These are phyloP conservation scores for Allium sativum DNA, from an alignment of 106 monocot species.

Conservation along the genomic window DNA sequence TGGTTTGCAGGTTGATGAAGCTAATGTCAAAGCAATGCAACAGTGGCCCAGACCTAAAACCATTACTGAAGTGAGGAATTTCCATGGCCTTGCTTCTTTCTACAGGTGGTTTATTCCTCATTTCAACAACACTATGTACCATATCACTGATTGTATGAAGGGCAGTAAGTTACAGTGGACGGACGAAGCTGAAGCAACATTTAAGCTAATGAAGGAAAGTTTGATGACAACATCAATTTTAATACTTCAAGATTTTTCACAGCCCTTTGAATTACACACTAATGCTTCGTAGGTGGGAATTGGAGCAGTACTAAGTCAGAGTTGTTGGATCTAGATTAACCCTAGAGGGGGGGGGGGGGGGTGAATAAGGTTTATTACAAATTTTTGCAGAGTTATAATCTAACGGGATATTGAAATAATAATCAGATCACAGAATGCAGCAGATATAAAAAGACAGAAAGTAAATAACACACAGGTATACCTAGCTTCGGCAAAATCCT, in stretches of 20 bases:
- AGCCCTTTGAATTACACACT: neutral
- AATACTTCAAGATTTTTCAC: neutral
- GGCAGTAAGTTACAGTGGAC: neutral
- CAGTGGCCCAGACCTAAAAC: neutral
- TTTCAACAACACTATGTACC: neutral
- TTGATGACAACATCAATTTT: neutral
- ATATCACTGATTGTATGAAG: conserved; percentile 2
- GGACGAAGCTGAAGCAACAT: too few species aligned
- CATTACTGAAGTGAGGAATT: neutral
- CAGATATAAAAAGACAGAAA: too few species aligned
- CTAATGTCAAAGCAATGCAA: neutral
- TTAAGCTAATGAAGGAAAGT: neutral
- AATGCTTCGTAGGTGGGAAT: neutral
- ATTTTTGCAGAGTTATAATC: too few species aligned
- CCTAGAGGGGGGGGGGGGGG: too few species aligned
- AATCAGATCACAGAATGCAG: too few species aligned
- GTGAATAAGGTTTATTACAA: too few species aligned
- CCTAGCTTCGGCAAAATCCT: too few species aligned
- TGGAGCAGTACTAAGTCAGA: neutral
- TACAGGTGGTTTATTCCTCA: neutral
- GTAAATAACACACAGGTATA: too few species aligned
- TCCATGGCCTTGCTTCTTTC: neutral
- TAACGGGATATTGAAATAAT: too few species aligned
- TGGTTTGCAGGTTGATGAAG: neutral
- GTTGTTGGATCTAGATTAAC: too few species aligned